Conservation (phyloP, 176 grass and related monocot genomes). For the Bothriochloa decipiens region DNA sequence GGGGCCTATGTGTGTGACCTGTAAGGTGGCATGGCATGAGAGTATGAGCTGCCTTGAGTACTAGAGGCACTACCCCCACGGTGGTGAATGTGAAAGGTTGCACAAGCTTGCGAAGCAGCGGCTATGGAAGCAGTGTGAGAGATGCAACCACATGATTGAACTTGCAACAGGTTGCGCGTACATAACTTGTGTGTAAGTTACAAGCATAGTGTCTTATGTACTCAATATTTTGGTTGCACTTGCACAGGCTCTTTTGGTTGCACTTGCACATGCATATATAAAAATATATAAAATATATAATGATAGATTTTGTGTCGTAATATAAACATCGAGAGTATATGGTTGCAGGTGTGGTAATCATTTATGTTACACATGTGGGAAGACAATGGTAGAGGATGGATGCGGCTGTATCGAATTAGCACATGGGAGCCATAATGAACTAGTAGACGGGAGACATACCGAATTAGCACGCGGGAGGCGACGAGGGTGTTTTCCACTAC, state of each 20-base stretch:
- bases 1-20: neutral
- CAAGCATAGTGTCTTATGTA: neutral
- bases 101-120: conserved; percentile 58
- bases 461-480: too few relatives aligned
- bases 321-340: neutral
- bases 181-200: conserved; percentile 71
- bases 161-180: conserved; percentile 66
- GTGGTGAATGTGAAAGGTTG: conserved; percentile 55
- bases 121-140: conserved; percentile 69
- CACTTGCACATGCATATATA: neutral
- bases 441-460: neutral
- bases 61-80: conserved; percentile 47
- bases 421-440: neutral
- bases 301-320: neutral
- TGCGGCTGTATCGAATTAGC: too few relatives aligned
- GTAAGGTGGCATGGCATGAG: conserved; percentile 55
- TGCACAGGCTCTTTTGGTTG: neutral
- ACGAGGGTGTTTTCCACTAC: too few relatives aligned
- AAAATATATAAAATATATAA: too few relatives aligned
- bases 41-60: conserved; percentile 57
- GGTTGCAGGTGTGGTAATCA: neutral
- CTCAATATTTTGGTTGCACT: conserved; percentile 8
- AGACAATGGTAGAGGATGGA: neutral
- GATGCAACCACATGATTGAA: conserved; percentile 90
- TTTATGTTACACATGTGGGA: neutral